A percentile compares a stretch with the other conserved stretches of the same genome.
Evolutionary conservation across 352 stramenopile genomes (phyloP).

Genomic region (Globisporangium splendens): DNA sequence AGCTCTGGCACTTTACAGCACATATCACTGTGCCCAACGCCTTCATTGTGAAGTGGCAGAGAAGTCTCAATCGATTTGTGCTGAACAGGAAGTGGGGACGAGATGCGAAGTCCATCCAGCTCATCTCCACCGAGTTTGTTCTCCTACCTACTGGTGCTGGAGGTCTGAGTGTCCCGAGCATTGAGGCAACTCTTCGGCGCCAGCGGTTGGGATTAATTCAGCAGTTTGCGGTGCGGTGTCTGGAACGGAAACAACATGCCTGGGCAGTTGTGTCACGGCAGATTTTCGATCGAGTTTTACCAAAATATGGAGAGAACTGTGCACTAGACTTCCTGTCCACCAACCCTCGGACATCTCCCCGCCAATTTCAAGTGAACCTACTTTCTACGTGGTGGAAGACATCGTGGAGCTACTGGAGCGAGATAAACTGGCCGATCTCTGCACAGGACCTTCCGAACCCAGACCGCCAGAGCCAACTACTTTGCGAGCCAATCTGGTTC

Average conservation of each 20-base stretch:
- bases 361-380: too few species aligned
- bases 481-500: too few species aligned
- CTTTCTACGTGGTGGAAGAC: too few species aligned
- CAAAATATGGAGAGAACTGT: too few species aligned
- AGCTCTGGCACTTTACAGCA: background rate
- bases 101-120: background rate
- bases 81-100: background rate
- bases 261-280: background rate
- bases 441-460: too few species aligned
- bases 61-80: background rate
- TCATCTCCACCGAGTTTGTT: background rate
- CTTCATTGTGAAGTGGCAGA: background rate
- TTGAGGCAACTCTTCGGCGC: background rate
- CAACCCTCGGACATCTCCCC: too few species aligned
- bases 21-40: background rate
- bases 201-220: background rate
- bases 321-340: too few species aligned
- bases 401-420: too few species aligned
- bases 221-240: background rate
- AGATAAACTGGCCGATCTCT: too few species aligned
- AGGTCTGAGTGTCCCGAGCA: background rate
- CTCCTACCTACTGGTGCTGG: background rate
- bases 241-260: background rate
- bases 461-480: too few species aligned
- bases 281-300: too few species aligned